Conservation (phyloP, 1,284 basidiomycete genomes). For the Cryptococcus wingfieldii region DNA sequence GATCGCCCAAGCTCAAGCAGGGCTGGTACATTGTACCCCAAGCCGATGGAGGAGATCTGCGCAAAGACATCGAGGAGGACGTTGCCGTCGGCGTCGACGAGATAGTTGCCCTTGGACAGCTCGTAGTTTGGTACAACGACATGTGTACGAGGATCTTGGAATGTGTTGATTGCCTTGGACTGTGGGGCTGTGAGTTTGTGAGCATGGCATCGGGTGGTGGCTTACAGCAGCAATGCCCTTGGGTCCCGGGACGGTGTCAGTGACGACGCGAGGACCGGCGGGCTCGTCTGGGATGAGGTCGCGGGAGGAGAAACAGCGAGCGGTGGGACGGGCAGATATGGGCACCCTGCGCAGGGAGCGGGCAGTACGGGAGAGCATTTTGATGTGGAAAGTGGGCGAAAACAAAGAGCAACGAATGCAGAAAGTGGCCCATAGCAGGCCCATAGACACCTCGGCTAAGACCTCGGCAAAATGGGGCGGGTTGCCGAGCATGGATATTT, state of each 20-base stretch:
- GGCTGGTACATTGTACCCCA: conserved; percentile 53
- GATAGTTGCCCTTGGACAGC: conserved; percentile 49
- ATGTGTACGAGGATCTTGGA: conserved; percentile 50
- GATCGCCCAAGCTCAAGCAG: conserved; percentile 44
- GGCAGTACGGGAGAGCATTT: not conserved
- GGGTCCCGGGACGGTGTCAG: conserved; percentile 23
- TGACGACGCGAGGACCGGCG: conserved; percentile 15
- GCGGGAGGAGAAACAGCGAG: conserved; percentile 16
- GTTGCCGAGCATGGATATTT: not conserved
- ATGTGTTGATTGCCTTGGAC: conserved; percentile 35
- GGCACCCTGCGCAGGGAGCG: not conserved
- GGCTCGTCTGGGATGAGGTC: conserved; percentile 28
- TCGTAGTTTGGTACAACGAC: conserved; percentile 48
- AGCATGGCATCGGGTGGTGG: not conserved
- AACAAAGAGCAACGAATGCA: no score
- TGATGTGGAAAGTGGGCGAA: not conserved
- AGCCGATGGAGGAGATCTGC: conserved; percentile 51
- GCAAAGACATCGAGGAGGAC: conserved; percentile 55
- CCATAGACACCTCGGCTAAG: not conserved
- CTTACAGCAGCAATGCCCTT: conserved; percentile 19
- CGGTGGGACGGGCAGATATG: not conserved
- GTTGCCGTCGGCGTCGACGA: conserved; percentile 57
- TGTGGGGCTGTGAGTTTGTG: not conserved
- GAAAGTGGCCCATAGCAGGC: not conserved
- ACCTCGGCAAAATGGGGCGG: not conserved